Conservation (phyloP, 164 flowering plant species). For the Echeveria elegans region DNA sequence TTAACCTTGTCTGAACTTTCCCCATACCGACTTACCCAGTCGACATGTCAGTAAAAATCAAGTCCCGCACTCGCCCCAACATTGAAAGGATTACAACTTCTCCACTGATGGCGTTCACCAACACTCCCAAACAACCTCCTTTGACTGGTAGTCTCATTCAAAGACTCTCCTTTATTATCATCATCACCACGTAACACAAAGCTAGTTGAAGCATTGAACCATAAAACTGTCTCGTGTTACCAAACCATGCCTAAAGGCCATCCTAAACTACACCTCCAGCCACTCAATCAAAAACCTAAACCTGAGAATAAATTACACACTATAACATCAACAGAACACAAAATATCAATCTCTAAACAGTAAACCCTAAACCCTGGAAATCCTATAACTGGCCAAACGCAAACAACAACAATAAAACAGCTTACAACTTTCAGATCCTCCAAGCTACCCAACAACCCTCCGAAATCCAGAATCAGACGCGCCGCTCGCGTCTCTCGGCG, state of each 20-base stretch:
- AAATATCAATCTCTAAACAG: not conserved
- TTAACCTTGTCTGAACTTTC: conserved; percentile 43
- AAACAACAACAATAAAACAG: not conserved
- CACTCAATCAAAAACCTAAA: too few species aligned
- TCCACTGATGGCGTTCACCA: not conserved
- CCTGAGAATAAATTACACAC: too few species aligned
- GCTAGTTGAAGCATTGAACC: conserved; percentile 33
- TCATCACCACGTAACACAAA: conserved; percentile 24
- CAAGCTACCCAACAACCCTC: not conserved
- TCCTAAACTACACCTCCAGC: conserved; percentile 8
- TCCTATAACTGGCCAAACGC: not conserved
- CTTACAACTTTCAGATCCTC: not conserved
- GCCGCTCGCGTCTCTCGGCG: not conserved
- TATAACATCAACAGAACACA: not conserved
- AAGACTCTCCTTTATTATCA: conserved; percentile 19
- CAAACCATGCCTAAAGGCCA: conserved; percentile 52
- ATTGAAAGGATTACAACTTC: conserved; percentile 13
- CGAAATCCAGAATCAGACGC: not conserved
- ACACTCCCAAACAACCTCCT: conserved; percentile 13
- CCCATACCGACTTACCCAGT: conserved; percentile 30
- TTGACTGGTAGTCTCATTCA: conserved; percentile 7
- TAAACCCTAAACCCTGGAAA: not conserved
- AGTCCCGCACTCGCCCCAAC: conserved; percentile 16
- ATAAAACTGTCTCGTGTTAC: conserved; percentile 25
- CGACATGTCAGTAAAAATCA: conserved; percentile 37